Conservation (phyloP, 106 monocot species). For the Vanilla planifolia region DNA sequence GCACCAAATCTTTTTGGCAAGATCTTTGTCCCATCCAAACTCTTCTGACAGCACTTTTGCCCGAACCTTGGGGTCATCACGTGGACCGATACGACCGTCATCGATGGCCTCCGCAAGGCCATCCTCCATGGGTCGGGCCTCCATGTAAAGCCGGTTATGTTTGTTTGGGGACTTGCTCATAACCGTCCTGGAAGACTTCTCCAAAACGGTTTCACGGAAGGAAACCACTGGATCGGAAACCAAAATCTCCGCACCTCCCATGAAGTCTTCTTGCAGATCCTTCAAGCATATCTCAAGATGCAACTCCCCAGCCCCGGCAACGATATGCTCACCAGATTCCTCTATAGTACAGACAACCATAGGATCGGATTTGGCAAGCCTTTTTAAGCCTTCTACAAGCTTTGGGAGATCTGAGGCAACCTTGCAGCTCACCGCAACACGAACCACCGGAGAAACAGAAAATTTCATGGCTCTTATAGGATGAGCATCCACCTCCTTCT, state of each 20-base stretch:
- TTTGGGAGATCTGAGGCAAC: conserved; percentile 27
- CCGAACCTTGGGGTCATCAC: conserved; percentile 35
- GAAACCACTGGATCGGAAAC: conserved; percentile 22
- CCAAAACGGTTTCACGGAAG: conserved; percentile 26
- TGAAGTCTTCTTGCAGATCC: conserved; percentile 25
- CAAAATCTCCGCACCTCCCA: conserved; percentile 23
- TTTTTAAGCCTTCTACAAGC: conserved; percentile 19
- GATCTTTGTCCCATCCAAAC: conserved; percentile 47
- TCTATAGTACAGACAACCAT: conserved; percentile 23
- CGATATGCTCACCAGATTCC: conserved; percentile 29
- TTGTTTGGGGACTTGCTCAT: conserved; percentile 34
- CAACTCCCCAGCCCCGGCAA: conserved; percentile 27
- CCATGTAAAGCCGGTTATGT: conserved; percentile 35
- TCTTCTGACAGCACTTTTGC: conserved; percentile 34
- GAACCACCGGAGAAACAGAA: conserved; percentile 26
- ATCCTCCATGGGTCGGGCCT: conserved; percentile 31
- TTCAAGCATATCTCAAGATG: conserved; percentile 29
- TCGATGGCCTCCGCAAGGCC: conserved; percentile 36
- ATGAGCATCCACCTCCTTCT: conserved; percentile 30
- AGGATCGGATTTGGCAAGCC: conserved; percentile 23
- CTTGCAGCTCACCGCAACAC: conserved; percentile 28
- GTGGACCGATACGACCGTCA: conserved; percentile 32
- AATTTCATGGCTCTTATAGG: conserved; percentile 30
- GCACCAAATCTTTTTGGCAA: conserved; percentile 49
- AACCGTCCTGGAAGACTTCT: conserved; percentile 20